Evolutionary conservation across 1,139 yeast genomes (phyloP).

Genomic region (Pichia sp.): DNA sequence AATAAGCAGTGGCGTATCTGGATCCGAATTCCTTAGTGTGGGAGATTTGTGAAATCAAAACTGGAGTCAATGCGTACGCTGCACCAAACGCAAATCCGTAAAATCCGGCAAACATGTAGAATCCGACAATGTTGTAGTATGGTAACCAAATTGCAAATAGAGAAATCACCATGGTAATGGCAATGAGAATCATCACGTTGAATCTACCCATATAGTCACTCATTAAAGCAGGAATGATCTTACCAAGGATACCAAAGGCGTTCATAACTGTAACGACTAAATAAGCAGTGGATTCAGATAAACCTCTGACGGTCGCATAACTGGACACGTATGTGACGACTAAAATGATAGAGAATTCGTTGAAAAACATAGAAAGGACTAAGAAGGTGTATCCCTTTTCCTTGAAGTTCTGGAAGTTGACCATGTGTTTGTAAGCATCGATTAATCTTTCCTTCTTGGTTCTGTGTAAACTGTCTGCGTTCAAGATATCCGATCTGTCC

Average conservation of each 20-base stretch:
- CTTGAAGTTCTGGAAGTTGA: slow-evolving; percentile 44
- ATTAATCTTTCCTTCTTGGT: slow-evolving; percentile 29
- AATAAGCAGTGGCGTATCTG: slow-evolving; percentile 68
- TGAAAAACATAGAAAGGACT: slow-evolving; percentile 26
- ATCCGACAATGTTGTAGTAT: slow-evolving; percentile 32
- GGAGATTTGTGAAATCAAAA: slow-evolving; percentile 60
- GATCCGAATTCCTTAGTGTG: slow-evolving; percentile 64
- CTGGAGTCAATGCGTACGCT: slow-evolving; percentile 31
- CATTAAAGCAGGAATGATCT: slow-evolving; percentile 47
- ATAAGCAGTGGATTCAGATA: slow-evolving; percentile 42
- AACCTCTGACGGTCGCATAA: slow-evolving; percentile 46
- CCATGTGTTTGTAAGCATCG: slow-evolving; percentile 37
- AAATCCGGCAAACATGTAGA: slow-evolving; percentile 39
- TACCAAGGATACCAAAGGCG: slow-evolving; percentile 48
- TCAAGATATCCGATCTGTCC: slow-evolving; percentile 31
- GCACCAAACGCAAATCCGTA: slow-evolving; percentile 38
- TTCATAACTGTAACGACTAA: slow-evolving; percentile 47
- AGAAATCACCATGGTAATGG: slow-evolving; percentile 30
- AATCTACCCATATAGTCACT: slow-evolving; percentile 53
- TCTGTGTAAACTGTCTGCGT: slow-evolving; percentile 11
- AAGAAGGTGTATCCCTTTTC: slow-evolving; percentile 38
- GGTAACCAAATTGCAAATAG: slow-evolving; percentile 50
- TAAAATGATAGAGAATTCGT: slow-evolving; percentile 28
- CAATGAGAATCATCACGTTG: slow-evolving; percentile 45
- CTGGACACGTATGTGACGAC: slow-evolving; percentile 44